Base-by-base conservation (phyloP, 768 basidiomycete genomes). In the Phylloporus rhodoxanthus region DNA sequence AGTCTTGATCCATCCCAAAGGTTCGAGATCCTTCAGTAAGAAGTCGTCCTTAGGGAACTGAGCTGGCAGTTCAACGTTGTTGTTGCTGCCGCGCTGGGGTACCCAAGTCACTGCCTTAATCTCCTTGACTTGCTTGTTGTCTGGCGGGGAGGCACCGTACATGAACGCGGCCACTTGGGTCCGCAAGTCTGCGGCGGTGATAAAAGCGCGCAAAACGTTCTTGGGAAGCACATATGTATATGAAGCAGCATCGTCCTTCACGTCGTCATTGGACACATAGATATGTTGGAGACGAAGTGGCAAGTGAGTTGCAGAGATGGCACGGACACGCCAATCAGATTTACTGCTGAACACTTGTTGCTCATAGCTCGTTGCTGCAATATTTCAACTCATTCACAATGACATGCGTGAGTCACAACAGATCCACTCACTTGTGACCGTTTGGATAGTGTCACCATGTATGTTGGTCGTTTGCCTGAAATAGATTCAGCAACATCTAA, bases 301-400 rank as follows among this genome's bases (percentile, higher is more conserved):
- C 40, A 99, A 78, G 68, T 99, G 94, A 19, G 94, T 98, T 0
- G 96, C 88, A 14, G 92, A 94, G 61, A 99, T 98, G 29, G 96
- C 96, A 54, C 96, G 87, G 28, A 97, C 90, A 60, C 96, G 91
- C 96, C 96, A 99, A 68, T 99, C 96, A 4, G 96, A 97, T 75
- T 99, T 98, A 74, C 87, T 91, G 69, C 91, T 94, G 75, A 99
- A 99, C n/a, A 92, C 87, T 63, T 92, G 89, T 62, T 97, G 93
- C 69, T 96, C 96, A 66, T 99, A 99, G 64, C 90, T 92, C 54
- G 96, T 96, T 1, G 95, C 85, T 86, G 54, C 19, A 58, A 38
- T 32, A 20, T 39, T 33, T 41, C 20, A 47, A 28, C 47, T 45
- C 30, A 47, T 20, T 55, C 28, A 49, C 11, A 40, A 19, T 43